Percentiles rank a stretch among this genome's conserved stretches.
Conservation (phyloP, 805 yeast species). For the Pichia scutulata region DNA sequence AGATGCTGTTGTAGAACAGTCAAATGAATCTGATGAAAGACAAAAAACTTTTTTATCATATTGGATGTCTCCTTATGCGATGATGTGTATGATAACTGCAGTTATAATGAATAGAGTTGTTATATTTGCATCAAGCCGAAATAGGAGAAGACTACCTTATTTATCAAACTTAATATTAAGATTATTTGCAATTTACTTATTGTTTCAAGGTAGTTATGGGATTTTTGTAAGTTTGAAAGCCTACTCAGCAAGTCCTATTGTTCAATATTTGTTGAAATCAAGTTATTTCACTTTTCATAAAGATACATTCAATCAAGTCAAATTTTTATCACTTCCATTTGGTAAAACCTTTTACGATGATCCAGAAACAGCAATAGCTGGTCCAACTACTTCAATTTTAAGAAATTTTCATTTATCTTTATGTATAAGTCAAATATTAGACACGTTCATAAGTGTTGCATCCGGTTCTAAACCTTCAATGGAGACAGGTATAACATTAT, state of each 20-base stretch:
- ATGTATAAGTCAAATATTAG: constrained; percentile 57
- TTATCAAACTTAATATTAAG: constrained; percentile 30
- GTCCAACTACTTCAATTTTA: constrained; percentile 44
- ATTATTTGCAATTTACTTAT: constrained; percentile 29
- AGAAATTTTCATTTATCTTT: constrained; percentile 53
- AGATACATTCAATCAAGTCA: constrained; percentile 14
- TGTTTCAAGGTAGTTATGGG: constrained; percentile 31
- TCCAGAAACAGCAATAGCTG: constrained; percentile 13
- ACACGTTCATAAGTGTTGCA: constrained; percentile 54
- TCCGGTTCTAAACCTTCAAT: constrained; percentile 49
- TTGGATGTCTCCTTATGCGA: constrained; percentile 42
- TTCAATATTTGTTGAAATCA: constrained; percentile 9
- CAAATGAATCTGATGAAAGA: constrained; percentile 17
- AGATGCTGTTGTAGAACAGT: constrained; percentile 29
- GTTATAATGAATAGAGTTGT: constrained; percentile 49
- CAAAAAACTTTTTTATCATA: constrained; percentile 37
- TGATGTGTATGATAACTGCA: constrained; percentile 51
- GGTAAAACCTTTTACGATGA: constrained; percentile 5
- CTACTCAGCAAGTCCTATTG: constrained; percentile 5
- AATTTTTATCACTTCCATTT: constrained; percentile 25
- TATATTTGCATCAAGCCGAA: constrained; percentile 48
- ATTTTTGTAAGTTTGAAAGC: constrained; percentile 19
- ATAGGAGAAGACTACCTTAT: constrained; percentile 30
- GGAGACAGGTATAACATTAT: constrained; percentile 63
- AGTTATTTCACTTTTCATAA: constrained; percentile 20